These are phyloP conservation scores for Hypoxylon fuscum DNA, from an alignment of 495 filamentous ascomycete genomes.

Conservation along the genomic window DNA sequence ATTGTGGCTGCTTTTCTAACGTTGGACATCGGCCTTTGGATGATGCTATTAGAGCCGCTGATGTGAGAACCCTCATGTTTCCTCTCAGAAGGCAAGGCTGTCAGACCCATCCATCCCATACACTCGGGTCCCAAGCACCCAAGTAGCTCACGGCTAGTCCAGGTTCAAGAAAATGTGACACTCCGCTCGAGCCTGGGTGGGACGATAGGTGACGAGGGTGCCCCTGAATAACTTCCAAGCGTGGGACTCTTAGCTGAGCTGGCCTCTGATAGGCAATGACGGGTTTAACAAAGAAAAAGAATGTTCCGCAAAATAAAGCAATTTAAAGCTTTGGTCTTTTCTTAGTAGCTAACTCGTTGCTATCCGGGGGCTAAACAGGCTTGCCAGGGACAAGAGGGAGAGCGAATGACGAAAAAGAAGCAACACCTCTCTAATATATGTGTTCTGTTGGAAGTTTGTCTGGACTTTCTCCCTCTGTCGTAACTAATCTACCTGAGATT, in stretches of 20 bases:
- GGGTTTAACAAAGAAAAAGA: constrained; percentile 27
- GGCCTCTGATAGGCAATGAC: constrained; percentile 32
- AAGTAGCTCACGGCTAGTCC: constrained; percentile 8
- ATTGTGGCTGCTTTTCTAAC: background rate
- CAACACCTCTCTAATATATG: constrained; percentile 18
- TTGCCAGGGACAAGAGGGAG: constrained; percentile 20
- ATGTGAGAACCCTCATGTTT: too few species aligned
- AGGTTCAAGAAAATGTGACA: constrained; percentile 30
- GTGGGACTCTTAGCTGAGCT: constrained; percentile 27
- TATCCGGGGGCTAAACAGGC: constrained; percentile 17
- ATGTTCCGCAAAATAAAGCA: constrained; percentile 42
- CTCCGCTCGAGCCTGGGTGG: constrained; percentile 25
- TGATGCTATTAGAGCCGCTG: constrained; percentile 11
- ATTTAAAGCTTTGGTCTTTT: constrained; percentile 45
- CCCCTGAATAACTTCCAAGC: constrained; percentile 40
- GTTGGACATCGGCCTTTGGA: background rate
- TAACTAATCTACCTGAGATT: constrained; percentile 28
- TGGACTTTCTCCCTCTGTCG: constrained; percentile 14
- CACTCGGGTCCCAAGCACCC: constrained; percentile 27
- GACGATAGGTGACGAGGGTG: constrained; percentile 38
- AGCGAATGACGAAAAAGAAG: constrained; percentile 35
- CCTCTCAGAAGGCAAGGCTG: constrained; percentile 19
- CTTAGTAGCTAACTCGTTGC: constrained; percentile 35
- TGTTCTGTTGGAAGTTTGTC: constrained; percentile 14
- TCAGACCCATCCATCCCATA: constrained; percentile 26